phyloP scores from a whole-genome alignment of 257 asterid genomes.

The Fraxinus americana region DNA sequence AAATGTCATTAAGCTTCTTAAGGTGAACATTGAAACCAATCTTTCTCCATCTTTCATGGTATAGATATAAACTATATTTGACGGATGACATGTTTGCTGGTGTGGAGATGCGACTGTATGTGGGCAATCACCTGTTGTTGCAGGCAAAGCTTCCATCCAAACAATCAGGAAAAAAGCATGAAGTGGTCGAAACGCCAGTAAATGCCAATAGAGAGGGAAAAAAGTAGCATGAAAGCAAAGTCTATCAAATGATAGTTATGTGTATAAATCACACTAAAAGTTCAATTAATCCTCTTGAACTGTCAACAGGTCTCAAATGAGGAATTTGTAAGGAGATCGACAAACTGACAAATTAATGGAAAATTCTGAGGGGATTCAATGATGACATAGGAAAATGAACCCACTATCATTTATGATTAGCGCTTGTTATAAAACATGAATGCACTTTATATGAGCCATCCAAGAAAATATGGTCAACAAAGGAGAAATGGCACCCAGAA shows the following conservation, averaged over 20 bases:
- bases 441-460: not conserved
- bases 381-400: not conserved
- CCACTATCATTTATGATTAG: not conserved
- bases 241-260: not conserved
- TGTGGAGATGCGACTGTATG: too few relatives aligned
- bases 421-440: not conserved
- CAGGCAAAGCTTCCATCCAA: slow-evolving; percentile 29
- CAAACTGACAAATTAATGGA: slow-evolving; percentile 6
- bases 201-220: not conserved
- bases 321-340: slow-evolving; percentile 48
- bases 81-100: slow-evolving; percentile 33
- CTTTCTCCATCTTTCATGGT: slow-evolving; percentile 92
- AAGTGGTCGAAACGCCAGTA: not conserved
- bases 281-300: slow-evolving; percentile 4
- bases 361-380: not conserved
- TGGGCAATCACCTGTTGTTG: not conserved
- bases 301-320: slow-evolving; percentile 69
- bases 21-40: slow-evolving; percentile 74
- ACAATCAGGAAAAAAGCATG: slow-evolving; percentile 19
- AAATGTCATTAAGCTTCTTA: slow-evolving; percentile 74
- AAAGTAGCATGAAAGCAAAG: not conserved
- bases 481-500: too few relatives aligned
- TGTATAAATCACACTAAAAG: slow-evolving; percentile 12
- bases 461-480: not conserved
- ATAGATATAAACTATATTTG: slow-evolving; percentile 69